Percentiles rank a stretch among this genome's conserved stretches.
Evolutionary conservation across 164 flowering plant genomes (phyloP).

Genomic region (Nymphaea thermarum): DNA sequence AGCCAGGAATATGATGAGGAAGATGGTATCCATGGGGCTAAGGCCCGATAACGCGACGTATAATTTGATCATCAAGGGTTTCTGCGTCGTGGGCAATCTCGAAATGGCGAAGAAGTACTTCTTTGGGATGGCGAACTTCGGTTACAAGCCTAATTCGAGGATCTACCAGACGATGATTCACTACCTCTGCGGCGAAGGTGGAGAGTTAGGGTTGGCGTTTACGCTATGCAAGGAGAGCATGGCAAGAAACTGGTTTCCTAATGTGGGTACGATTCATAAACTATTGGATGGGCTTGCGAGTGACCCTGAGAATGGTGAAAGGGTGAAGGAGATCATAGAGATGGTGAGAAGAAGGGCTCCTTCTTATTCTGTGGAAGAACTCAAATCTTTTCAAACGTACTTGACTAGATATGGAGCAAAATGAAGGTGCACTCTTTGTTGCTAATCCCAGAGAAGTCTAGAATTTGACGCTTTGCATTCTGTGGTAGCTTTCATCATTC

Average conservation of each 20-base stretch:
- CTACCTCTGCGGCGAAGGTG: constrained; percentile 38
- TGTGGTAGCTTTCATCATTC: too few relatives aligned
- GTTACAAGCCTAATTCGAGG: constrained; percentile 40
- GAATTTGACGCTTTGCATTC: too few relatives aligned
- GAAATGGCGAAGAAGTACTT: constrained; percentile 66
- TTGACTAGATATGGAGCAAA: constrained; percentile 3
- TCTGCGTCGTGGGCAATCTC: constrained; percentile 36
- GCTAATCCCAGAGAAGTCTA: too few relatives aligned
- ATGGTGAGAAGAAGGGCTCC: constrained; percentile 42
- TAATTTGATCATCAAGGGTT: constrained; percentile 75
- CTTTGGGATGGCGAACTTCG: constrained; percentile 31
- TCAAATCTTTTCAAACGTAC: constrained; percentile 22
- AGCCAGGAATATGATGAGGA: constrained; percentile 37
- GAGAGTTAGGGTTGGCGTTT: constrained; percentile 50
- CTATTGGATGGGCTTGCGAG: constrained; percentile 45
- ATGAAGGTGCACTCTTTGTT: neutral
- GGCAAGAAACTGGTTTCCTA: constrained; percentile 46
- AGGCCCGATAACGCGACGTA: constrained; percentile 63
- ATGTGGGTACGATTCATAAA: constrained; percentile 32
- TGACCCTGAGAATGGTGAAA: constrained; percentile 15
- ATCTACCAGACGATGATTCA: constrained; percentile 80
- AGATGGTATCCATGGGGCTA: constrained; percentile 38
- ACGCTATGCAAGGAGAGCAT: constrained; percentile 48
- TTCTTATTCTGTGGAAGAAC: constrained; percentile 28
- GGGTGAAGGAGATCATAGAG: constrained; percentile 29